phyloP scores from a whole-genome alignment of 768 basidiomycete genomes.

The Tulasnella sp. region DNA sequence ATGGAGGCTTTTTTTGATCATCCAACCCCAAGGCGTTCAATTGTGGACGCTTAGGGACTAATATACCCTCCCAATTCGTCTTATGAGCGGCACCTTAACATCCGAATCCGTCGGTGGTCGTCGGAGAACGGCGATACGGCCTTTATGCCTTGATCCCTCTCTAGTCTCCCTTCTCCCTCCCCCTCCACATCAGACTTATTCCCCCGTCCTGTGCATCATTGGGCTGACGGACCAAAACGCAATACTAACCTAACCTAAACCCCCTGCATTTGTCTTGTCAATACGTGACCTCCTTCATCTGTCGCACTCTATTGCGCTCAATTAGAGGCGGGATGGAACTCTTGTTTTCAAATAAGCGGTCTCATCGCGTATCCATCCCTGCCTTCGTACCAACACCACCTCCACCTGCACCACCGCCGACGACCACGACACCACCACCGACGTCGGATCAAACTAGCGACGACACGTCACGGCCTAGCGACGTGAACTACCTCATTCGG shows the following conservation, averaged over 20 bases:
- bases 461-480: constrained; percentile 45
- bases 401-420: constrained; percentile 37
- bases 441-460: not conserved
- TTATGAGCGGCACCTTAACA: not conserved
- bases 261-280: not conserved
- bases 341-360: constrained; percentile 68
- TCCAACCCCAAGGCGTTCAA: too few species aligned
- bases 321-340: constrained; percentile 76
- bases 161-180: not conserved
- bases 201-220: not conserved
- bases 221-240: not conserved
- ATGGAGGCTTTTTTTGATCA: not conserved
- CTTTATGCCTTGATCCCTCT: not conserved
- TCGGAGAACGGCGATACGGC: not conserved
- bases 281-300: too few species aligned
- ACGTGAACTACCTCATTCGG: constrained; percentile 73
- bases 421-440: not conserved
- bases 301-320: too few species aligned
- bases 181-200: not conserved
- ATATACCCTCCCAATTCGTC: not conserved
- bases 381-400: constrained; percentile 37
- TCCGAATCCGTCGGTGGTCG: not conserved
- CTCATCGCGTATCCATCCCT: constrained; percentile 56
- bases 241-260: not conserved
- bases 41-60: not conserved